phyloP scores from a whole-genome alignment of 208 protist species.

The Lotmaria passim region DNA sequence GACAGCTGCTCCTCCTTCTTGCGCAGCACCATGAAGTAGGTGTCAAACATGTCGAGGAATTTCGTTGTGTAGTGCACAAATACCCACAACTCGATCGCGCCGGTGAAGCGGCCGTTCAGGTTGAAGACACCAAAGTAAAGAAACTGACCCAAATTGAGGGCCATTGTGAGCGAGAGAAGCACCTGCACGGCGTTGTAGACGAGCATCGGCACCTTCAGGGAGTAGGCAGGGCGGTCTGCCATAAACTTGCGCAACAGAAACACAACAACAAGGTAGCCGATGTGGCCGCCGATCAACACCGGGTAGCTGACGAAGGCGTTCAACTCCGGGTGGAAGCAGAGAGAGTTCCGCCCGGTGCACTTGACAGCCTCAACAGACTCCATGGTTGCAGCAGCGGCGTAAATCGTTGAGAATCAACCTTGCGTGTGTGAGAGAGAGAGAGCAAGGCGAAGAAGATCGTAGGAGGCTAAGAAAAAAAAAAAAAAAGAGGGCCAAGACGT shows the following conservation, averaged over 20 bases:
- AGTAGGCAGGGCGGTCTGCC: conserved; percentile 45
- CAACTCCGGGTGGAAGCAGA: conserved; percentile 75
- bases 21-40: conserved; percentile 89
- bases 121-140: conserved; percentile 74
- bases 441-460: neutral
- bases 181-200: conserved; percentile 90
- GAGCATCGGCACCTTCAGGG: conserved; percentile 67
- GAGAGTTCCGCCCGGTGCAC: conserved; percentile 55
- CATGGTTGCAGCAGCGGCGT: conserved; percentile 1
- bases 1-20: conserved; percentile 88
- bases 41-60: conserved; percentile 91
- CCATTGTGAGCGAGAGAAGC: conserved; percentile 78
- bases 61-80: conserved; percentile 91
- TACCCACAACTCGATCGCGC: conserved; percentile 80
- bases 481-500: conserved; percentile 5
- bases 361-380: conserved; percentile 9
- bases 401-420: neutral
- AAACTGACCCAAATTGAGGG: conserved; percentile 56
- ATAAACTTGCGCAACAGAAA: conserved; percentile 59
- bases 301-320: conserved; percentile 65
- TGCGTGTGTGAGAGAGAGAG: neutral
- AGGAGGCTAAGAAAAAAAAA: no score
- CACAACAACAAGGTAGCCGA: conserved; percentile 70
- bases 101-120: conserved; percentile 73
- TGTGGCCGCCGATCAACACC: conserved; percentile 55